These are phyloP conservation scores for Cadophora gregata DNA, from an alignment of 2,329 filamentous ascomycete genomes.

Conservation along the genomic window DNA sequence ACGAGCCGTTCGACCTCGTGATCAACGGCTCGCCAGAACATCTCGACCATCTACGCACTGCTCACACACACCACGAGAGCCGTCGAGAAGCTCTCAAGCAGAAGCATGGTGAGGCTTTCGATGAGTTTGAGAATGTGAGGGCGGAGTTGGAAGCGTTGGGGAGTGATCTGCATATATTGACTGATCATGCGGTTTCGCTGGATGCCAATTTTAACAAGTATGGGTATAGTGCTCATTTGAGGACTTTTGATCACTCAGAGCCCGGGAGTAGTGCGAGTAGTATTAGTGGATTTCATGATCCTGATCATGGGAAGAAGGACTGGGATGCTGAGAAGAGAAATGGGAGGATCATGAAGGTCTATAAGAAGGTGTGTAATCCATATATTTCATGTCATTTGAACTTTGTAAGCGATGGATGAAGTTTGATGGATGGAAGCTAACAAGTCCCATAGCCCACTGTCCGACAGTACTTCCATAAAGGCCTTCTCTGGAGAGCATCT, in stretches of 20 bases:
- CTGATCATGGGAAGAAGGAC: slow-evolving; percentile 45
- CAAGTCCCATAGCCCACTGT: slow-evolving; percentile 54
- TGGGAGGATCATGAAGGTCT: slow-evolving; percentile 58
- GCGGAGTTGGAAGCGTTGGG: slow-evolving; percentile 58
- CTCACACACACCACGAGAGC: slow-evolving; percentile 59
- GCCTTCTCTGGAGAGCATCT: slow-evolving; percentile 65
- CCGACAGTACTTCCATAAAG: slow-evolving; percentile 70
- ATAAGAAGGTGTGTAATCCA: slow-evolving; percentile 50
- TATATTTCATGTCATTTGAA: not conserved
- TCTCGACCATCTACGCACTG: slow-evolving; percentile 52
- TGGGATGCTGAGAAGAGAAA: slow-evolving; percentile 46
- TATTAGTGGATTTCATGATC: slow-evolving; percentile 36
- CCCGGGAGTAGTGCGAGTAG: slow-evolving; percentile 34
- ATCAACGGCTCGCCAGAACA: slow-evolving; percentile 60
- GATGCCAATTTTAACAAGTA: slow-evolving; percentile 68
- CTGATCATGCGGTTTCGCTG: slow-evolving; percentile 59
- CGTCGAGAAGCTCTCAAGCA: slow-evolving; percentile 53
- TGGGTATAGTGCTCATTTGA: slow-evolving; percentile 64
- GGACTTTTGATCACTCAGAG: slow-evolving; percentile 51
- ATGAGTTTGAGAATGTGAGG: slow-evolving; percentile 62
- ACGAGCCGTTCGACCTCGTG: slow-evolving; percentile 57
- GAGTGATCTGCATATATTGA: slow-evolving; percentile 56
- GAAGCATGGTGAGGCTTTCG: slow-evolving; percentile 56
- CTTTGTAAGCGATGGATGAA: not conserved
- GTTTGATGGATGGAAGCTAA: slow-evolving; percentile 20